phyloP scores from a whole-genome alignment of 345 rosid species.

The Mallotus nudiflorus region DNA sequence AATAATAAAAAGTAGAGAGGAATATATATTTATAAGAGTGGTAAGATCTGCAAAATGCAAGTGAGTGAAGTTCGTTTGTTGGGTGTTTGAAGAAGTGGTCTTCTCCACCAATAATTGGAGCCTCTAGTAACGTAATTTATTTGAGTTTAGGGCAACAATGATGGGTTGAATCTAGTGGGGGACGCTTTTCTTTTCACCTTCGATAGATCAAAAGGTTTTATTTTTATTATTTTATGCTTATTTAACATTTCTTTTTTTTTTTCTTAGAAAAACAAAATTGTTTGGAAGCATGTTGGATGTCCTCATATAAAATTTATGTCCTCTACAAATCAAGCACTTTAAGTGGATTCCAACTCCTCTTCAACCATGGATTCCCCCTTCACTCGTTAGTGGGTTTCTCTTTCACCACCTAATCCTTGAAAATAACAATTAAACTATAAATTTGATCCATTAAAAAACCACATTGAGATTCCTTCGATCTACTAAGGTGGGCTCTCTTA shows the following conservation, averaged over 20 bases:
- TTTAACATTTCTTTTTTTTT: constrained; percentile 25
- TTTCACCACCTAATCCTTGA: constrained; percentile 87
- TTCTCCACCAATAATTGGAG: constrained; percentile 44
- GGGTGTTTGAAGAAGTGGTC: constrained; percentile 31
- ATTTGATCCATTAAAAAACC: constrained; percentile 31
- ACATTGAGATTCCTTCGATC: constrained; percentile 37
- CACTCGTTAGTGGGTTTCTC: constrained; percentile 64
- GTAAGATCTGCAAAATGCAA: constrained; percentile 6
- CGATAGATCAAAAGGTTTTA: constrained; percentile 19
- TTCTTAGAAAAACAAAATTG: constrained; percentile 9
- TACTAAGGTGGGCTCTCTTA: constrained; percentile 57
- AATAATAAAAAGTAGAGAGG: too few species aligned
- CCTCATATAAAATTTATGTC: constrained; percentile 42
- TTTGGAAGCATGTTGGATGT: constrained; percentile 59
- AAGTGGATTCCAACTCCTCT: constrained; percentile 97
- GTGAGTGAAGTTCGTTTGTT: constrained; percentile 21
- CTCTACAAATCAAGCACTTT: constrained; percentile 55
- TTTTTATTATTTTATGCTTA: not conserved
- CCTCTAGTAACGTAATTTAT: constrained; percentile 24
- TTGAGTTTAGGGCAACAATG: constrained; percentile 51
- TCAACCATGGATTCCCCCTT: constrained; percentile 57
- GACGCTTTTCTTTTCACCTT: constrained; percentile 62
- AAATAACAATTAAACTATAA: constrained; percentile 40
- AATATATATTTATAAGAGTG: too few species aligned
- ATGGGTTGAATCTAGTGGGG: constrained; percentile 52